Base-by-base conservation (phyloP, 202 grass and related monocot genomes). In the Panicum hallii region DNA sequence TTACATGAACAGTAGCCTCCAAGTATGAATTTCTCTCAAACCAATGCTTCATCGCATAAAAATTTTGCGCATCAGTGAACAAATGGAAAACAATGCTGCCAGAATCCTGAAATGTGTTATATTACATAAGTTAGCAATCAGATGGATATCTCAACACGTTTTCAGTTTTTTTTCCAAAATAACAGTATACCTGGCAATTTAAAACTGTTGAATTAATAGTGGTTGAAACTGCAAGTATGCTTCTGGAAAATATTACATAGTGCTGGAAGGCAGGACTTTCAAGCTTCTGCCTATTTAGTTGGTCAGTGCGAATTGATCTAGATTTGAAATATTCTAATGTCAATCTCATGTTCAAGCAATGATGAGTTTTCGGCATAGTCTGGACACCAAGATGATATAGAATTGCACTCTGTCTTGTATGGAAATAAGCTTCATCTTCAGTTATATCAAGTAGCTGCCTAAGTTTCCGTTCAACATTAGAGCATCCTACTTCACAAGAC, bases 281-380 rank as follows among this genome's bases (percentile, higher is more conserved):
- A 75, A 88, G 83, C 73, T 89, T 78, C 49, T 83, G 78, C 48
- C 73, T 61, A 81, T 86, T 82, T 26, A 63, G 69, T 52, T 67
- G 80, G 30, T 86, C 76, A 30, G 36, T 67, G 49, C 2, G 67
- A 71, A 57, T 47, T 61, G 55, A 68, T 45, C 22, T 30, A 11
- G 88, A 91, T 88, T 89, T 96, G 79, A 99, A 99, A 91, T 89
- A 96, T 79, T 99, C 97, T 50, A 99, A 79, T 74, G 97, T 96
- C 84, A 99, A 60, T 87, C 93, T 94, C 91, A 96, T 93, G 57
- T 67, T 87, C 77, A 96, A 75, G 81, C 97, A 99, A 87, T 99
- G 93, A 72, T 92, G 92, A 82, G 80, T 94, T 88, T 96, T 96
- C 8, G 93, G 88, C 58, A 91, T 89, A 54, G 97, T 99, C 75